Evolutionary conservation across 2,329 filamentous ascomycete species (phyloP), one percentile per base, ranked within the genome.

Genomic region (Cyclaneusma minus): DNA sequence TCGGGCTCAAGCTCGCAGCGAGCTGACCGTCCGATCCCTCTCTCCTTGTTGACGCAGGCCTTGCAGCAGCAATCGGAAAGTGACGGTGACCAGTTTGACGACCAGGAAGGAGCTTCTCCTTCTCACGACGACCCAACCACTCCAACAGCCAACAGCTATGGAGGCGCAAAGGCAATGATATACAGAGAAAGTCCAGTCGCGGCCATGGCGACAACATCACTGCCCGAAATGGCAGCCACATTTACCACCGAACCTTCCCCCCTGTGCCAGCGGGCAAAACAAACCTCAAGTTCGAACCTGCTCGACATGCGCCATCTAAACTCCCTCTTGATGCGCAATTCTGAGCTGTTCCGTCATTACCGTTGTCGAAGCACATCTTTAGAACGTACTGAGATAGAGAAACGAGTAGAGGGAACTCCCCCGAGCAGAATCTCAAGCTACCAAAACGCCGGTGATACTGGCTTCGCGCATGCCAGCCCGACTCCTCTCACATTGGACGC

Each of bases 341-440:
- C 42, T 52, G 26, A 33, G 36, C 23, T 47, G 40, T 16, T 19
- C 26, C 5, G 13, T 11, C 8, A 11, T 20, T 20, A 10, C 13
- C 35, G 37, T 32, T 38, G 38, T 21, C 29, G 54, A 34, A 50
- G 50, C n/a, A 51, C 46, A 14, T 58, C 56, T 12, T 35, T 55
- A 15, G 56, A 59, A 35, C 45, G 53, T n/a, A 55, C 53, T 4
- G 48, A 52, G 5, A 53, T 50, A 36, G 56, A 58, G 35, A 49
- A 45, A 21, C 47, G 47, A 29, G 31, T 49, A 15, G 46, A 47
- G 28, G 41, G 49, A 16, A 22, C 42, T 20, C 41, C 48, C 25
- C 36, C 45, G 33, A 36, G 39, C 21, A 17, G 34, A 28, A 39
- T 31, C 27, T 41, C 42, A 6, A 35, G 34, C 23, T 32, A 35